Base-by-base conservation (phyloP, 106 monocot genomes). In the Dendrobium catenatum region DNA sequence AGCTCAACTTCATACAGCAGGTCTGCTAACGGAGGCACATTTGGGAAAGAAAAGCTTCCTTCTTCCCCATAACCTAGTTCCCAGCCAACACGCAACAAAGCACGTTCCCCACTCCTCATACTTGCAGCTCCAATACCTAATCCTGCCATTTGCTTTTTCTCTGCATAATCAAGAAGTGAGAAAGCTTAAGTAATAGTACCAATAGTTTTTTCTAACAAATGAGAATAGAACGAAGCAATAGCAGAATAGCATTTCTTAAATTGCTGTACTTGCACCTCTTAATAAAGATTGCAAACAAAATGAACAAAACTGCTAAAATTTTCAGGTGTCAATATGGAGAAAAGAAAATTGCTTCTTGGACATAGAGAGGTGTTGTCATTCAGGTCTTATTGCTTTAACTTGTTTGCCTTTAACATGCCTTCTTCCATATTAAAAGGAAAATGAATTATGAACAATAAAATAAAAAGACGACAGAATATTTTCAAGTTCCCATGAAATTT, bases 31-130 rank as follows among this genome's bases (percentile, higher is more conserved):
- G 97, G 94, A 44, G 97, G 90, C 1, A 98, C 97, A 85, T 98
- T 94, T 80, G 97, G 97, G 77, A 98, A 98, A 48, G 97, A 98
- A 85, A 94, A 98, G 78, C 81, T 98, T 78, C 97, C 97, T 88
- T 98, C 97, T 91, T 92, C 77, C 17, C 97, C 97, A 85, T 94
- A 98, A 13, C 92, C 97, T 33, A 94, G 79, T 85, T 98, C 94
- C 97, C 92, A 94, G 15, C 89, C 89, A 9, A 98, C 97, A 88
- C 91, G 89, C 55, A 98, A 77, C 78, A 98, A 74, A 64, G 94
- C 89, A 75, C 88, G 94, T 76, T 98, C 97, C 40, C 97, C 97
- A 66, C 88, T 94, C 82, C 80, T 94, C 97, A 98, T 98, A 79
- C 87, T 94, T 47, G 89, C 88, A 47, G 94, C 81, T 84, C 97